Base-by-base conservation (phyloP, 768 basidiomycete species). In the Nidularia sp. region DNA sequence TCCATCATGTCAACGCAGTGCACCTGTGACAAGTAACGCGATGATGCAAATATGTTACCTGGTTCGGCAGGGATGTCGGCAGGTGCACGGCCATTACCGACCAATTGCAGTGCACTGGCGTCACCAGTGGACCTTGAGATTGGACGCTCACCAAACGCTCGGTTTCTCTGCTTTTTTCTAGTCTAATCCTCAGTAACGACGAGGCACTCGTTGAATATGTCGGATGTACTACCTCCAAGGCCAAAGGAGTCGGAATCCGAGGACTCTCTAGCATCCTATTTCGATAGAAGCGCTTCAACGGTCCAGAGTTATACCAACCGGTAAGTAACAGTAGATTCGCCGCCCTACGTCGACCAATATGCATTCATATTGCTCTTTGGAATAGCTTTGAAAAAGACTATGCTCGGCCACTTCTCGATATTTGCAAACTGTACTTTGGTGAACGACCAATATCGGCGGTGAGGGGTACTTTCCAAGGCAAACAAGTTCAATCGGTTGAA, bases 381-480 rank as follows among this genome's bases (percentile, higher is more conserved):
- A 39, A 39, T 46, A 66, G 65, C 12, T 46, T 62, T n/a, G 65
- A 66, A 49, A 53, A 52, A n/a, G 55, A 63, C 25, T 56, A 60
- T 45, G 54, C 47, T 2, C 58, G 54, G 13, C 65, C 65, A 33
- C 39, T 49, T 6, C n/a, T 61, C 8, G 45, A 54, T 22, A 47
- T 29, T 9, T 41, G 47, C 34, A 46, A 47, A 15, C 47, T 48
- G 2, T 49, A 57, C 36, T 60, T 56, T 18, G 52, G 57, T 45
- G 50, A 57, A 47, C 62, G 62, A n/a, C 65, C 65, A 32, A 48
- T 65, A 5, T 42, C 55, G 5, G 55, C 62, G 32, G 65, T 66
- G 48, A 36, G 34, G 9, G 9, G 45, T 9, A 45, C 13, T 8
- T 51, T 22, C 22, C 34, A 56, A 45, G 50, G 18, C 52, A 48